phyloP scores from a whole-genome alignment of 345 rosid species.

The Mallotus nudiflorus region DNA sequence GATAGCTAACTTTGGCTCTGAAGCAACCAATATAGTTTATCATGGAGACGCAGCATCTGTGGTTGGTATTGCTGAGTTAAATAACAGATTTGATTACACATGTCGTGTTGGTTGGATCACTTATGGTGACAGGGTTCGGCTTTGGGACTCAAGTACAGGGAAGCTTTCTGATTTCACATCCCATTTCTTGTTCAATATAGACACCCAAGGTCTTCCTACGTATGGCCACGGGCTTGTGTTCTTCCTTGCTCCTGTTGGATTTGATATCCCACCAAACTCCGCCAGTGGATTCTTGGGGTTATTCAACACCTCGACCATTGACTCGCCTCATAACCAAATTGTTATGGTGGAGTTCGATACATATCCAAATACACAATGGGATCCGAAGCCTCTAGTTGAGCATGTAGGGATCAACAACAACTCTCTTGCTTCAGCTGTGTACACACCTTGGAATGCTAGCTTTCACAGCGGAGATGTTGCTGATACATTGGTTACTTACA shows the following conservation, averaged over 20 bases:
- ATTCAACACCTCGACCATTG: conserved; percentile 22
- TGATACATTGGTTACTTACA: conserved; percentile 34
- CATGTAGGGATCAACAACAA: conserved; percentile 51
- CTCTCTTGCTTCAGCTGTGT: conserved; percentile 30
- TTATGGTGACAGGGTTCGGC: conserved; percentile 22
- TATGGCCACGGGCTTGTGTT: conserved; percentile 38
- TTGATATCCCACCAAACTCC: conserved; percentile 43
- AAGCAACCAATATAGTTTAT: conserved; percentile 18
- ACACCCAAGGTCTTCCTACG: not conserved
- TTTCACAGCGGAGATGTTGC: conserved; percentile 34
- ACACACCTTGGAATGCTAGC: conserved; percentile 43
- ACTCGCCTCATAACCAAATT: conserved; percentile 24
- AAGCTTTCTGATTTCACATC: conserved; percentile 34
- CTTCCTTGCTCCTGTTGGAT: conserved; percentile 43
- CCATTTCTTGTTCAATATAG: conserved; percentile 36
- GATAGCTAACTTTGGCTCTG: conserved; percentile 18
- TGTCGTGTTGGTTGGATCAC: conserved; percentile 40
- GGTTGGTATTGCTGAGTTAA: conserved; percentile 27
- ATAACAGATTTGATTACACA: conserved; percentile 20
- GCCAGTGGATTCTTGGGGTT: conserved; percentile 45
- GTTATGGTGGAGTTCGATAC: conserved; percentile 38
- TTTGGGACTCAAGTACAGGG: conserved; percentile 37
- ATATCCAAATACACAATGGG: conserved; percentile 27
- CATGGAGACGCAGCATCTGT: conserved; percentile 37
- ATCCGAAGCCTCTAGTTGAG: conserved; percentile 22